Evolutionary conservation across 768 basidiomycete genomes (phyloP).

Genomic region (Rhizopogon vinicolor): DNA sequence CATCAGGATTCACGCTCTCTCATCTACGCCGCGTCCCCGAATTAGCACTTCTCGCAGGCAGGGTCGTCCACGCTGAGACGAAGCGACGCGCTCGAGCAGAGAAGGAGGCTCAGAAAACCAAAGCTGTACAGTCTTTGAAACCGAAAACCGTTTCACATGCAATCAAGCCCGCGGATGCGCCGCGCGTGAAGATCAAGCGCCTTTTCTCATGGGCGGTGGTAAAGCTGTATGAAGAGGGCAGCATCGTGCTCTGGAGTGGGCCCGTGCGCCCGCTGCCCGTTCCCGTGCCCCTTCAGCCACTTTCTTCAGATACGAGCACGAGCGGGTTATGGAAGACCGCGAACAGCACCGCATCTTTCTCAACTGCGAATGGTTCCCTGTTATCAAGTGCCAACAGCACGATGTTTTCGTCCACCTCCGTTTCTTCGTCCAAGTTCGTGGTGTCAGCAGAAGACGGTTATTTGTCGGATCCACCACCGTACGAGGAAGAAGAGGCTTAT

Average conservation of each 20-base stretch:
- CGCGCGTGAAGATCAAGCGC: constrained; percentile 52
- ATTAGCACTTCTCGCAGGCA: constrained; percentile 55
- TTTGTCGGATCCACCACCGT: constrained; percentile 54
- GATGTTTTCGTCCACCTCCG: constrained; percentile 22
- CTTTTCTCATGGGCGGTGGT: constrained; percentile 64
- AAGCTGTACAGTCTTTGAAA: constrained; percentile 1
- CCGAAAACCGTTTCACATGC: neutral
- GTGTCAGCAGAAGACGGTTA: constrained; percentile 27
- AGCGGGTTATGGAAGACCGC: constrained; percentile 47
- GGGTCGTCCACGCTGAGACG: constrained; percentile 59
- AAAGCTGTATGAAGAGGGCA: constrained; percentile 66
- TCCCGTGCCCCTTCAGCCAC: neutral
- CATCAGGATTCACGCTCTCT: constrained; percentile 61
- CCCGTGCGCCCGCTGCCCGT: constrained; percentile 34
- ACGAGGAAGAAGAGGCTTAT: constrained; percentile 69
- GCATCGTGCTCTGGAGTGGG: constrained; percentile 70
- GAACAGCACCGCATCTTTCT: constrained; percentile 21
- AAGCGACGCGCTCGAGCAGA: constrained; percentile 50
- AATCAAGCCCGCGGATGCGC: constrained; percentile 13
- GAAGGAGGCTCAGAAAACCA: constrained; percentile 35
- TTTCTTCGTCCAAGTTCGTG: constrained; percentile 26
- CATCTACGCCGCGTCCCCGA: constrained; percentile 77
- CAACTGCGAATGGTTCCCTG: constrained; percentile 16
- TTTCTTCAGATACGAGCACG: constrained; percentile 10
- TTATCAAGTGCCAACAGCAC: constrained; percentile 15